Evolutionary conservation across 106 monocot species (phyloP), one percentile per base, ranked within the genome.

Genomic region (Vanilla planifolia): DNA sequence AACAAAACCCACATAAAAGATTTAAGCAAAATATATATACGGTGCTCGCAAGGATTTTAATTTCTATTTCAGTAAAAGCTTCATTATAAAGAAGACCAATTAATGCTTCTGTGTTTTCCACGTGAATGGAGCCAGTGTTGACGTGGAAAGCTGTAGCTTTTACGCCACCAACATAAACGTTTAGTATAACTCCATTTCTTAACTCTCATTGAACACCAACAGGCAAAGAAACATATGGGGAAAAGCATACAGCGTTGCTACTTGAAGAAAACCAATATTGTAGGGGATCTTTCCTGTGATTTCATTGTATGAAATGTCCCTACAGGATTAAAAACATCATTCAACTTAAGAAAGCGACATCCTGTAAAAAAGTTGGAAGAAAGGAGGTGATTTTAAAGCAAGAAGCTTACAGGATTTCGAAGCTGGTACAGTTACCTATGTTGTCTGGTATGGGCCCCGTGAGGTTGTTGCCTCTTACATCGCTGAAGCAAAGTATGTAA

Each of bases 401-500:
- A 70, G 15, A 1, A 67, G 26, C 69, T 37, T 81, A 95, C 98
- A 98, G 65, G 41, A 98, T 98, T 70, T 98, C 88, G 61, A 92
- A 98, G 30, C 88, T 98, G 10, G 98, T 98, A 51, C 98, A 98
- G 74, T 98, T 98, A 2, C 98, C 98, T 72, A 98, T 98, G 74
- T 57, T 84, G 8, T 85, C 87, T 28, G 98, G 98, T 59, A 98
- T 98, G 0, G 79, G 71, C 41, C 98, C 98, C 1, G 81, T 82
- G 61, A 98, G 65, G 17, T 98, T 98, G 52, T 98, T 92, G 7
- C 92, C 98, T 32, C 98, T 71, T 48, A 98, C 86, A 75, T 98
- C 98, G 74, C 98, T 98, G 74, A 22, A 75, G 25, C 9, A 67
- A 33, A 73, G 36, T 35, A 51, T 42, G n/a, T 42, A 21, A 61